These are phyloP conservation scores for Typha latifolia DNA, from an alignment of 176 grass and related monocot species.

Conservation along the genomic window DNA sequence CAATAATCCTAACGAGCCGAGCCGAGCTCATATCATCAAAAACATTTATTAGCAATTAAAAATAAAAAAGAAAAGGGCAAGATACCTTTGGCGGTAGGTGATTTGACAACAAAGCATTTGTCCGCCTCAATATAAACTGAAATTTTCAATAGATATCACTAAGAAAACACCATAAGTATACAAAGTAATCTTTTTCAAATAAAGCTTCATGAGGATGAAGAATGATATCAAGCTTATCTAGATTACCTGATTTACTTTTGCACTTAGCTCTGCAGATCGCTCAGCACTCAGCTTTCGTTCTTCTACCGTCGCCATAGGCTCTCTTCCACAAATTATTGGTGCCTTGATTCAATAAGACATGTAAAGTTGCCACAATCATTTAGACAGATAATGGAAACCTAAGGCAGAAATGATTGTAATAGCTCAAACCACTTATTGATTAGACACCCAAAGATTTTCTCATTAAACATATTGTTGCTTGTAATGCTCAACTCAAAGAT, in stretches of 20 bases:
- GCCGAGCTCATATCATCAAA: background rate
- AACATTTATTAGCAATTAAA: background rate
- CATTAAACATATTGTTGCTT: no score
- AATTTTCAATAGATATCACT: constrained; percentile 22
- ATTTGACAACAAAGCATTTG: constrained; percentile 87
- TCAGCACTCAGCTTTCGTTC: constrained; percentile 83
- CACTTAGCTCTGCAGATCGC: constrained; percentile 77
- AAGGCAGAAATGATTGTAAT: background rate
- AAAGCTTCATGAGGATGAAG: background rate
- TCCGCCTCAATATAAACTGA: constrained; percentile 96
- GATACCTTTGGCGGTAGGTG: constrained; percentile 96
- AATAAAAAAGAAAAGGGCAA: background rate
- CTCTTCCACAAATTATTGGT: constrained; percentile 85
- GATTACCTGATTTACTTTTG: constrained; percentile 89
- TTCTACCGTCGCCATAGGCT: constrained; percentile 62
- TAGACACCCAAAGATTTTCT: no score
- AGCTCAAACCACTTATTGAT: background rate
- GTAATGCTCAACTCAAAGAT: no score
- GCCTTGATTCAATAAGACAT: constrained; percentile 31
- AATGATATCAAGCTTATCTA: background rate
- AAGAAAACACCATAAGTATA: constrained; percentile 22
- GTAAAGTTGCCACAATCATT: background rate
- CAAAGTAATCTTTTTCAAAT: background rate
- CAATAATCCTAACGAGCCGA: no score
- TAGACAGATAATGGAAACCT: background rate